Base-by-base conservation (phyloP, 805 yeast species). In the Candida odintsovae region DNA sequence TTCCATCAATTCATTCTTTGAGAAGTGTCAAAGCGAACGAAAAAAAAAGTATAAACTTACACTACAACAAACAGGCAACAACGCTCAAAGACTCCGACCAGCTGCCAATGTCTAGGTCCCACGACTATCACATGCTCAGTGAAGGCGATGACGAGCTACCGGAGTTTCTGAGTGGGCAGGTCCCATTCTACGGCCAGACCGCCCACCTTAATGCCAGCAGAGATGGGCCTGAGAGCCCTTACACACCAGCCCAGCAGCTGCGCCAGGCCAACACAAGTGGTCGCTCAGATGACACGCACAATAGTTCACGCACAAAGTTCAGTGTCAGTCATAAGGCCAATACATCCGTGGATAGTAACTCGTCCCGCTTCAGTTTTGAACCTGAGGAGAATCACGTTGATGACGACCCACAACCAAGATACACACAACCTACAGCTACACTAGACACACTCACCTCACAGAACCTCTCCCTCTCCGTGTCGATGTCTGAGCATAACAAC, bases 321-420 rank as follows among this genome's bases (percentile, higher is more conserved):
- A 33, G 21, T 4, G 16, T 13, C 39, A 36, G 13, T 11, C 39
- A 36, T 9, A 36, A 11, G 19, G 25, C 39, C 11, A 20, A 36
- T 12, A 36, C 22, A 3, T 36, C 39, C 7, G 41, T 26, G n/a
- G 45, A 43, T 9, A 40, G 41, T 23, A 38, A 41, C 16, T 33
- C 38, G 3, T 41, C 41, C 19, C 36, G 29, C 33, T 45, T 45
- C 21, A 40, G 43, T 38, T 45, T 45, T 36, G 48, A 45, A 29
- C 33, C 41, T 11, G 28, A 15, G 20, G 20, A 18, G 36, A 33
- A 20, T 9, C 19, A 19, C 12, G 36, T n/a, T 16, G 20, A 33
- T 16, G 36, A 33, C 11, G 20, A 33, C 8, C 20, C 20, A 18
- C 36, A 33, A 8, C 18, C 20, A 33, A 18, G 12, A 4, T 16